Evolutionary conservation across 2,329 filamentous ascomycete genomes (phyloP), one percentile per base, ranked within the genome.

Genomic region (Grosmannia serpens): DNA sequence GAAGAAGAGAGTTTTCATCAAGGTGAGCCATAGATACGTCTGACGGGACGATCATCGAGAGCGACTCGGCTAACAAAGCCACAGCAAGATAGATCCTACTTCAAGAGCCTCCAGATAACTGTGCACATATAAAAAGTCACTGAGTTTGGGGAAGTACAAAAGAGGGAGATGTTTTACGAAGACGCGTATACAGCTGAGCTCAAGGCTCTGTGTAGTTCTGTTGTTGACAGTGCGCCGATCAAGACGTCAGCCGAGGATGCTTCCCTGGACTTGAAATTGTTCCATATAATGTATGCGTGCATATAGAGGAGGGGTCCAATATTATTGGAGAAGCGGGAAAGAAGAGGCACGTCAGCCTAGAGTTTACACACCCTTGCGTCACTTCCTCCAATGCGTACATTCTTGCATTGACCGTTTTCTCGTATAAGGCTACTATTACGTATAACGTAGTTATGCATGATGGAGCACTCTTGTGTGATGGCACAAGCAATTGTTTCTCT

Each of bases 61-160:
- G n/a, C n/a, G 15, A 29, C 38, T 46, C 2, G 1, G 70, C 85
- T 15, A 66, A 46, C 54, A 29, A 4, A 27, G 4, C 1, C 11
- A 5, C 22, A 77, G 47, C 83, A 79, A 62, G 79, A 85, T 57
- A 78, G 79, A 0, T 82, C 82, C 0, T 83, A 77, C 59, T 71
- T 83, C 22, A 81, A 81, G 62, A 79, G 75, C 0, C 67, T 82
- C 1, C 77, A 77, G 0, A 76, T 80, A 31, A 76, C 70, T 2
- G 33, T 57, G 31, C 29, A 57, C 11, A 33, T 57, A 6, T 33
- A 57, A 22, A 65, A 66, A 4, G 67, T 77, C 7, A 66, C 67
- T 29, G 66, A 71, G 44, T 69, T 70, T 29, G 71, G 70, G 6
- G 53, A 55, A 24, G 41, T 55, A 20, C 53, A 67, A 54, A 68